These are phyloP conservation scores for Sonneratia caseolaris DNA, from an alignment of 345 rosid genomes.

Conservation along the genomic window DNA sequence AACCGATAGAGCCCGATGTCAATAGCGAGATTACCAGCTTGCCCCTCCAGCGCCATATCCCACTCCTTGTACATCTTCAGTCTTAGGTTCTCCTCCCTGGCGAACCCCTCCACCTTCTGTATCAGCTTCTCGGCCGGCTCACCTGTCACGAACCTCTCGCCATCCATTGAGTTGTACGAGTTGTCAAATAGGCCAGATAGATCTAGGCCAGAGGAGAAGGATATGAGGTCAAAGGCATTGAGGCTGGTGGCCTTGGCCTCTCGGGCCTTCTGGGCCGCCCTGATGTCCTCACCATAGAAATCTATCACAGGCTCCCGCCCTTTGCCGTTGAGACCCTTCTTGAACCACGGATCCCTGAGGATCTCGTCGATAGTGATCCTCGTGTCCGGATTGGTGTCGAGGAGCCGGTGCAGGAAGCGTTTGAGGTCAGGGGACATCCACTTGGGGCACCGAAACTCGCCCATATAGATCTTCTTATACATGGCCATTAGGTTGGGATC, in stretches of 20 bases:
- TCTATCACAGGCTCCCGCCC: slow-evolving; percentile 15
- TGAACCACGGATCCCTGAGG: slow-evolving; percentile 71
- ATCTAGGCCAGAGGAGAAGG: slow-evolving; percentile 75
- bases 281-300: slow-evolving; percentile 26
- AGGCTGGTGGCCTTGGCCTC: slow-evolving; percentile 19
- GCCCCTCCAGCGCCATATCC: slow-evolving; percentile 58
- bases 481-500: slow-evolving; percentile 83
- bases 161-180: slow-evolving; percentile 20
- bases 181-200: slow-evolving; percentile 54
- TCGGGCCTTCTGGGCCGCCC: slow-evolving; percentile 2
- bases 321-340: slow-evolving; percentile 21
- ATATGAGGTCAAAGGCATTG: slow-evolving; percentile 83
- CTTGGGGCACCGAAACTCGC: slow-evolving; percentile 68
- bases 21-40: slow-evolving; percentile 32
- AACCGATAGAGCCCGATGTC: slow-evolving; percentile 40
- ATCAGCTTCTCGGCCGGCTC: slow-evolving; percentile 46
- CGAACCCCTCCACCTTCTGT: slow-evolving; percentile 44
- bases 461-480: slow-evolving; percentile 78
- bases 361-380: slow-evolving; percentile 75
- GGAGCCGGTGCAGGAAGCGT: slow-evolving; percentile 57
- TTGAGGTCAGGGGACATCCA: slow-evolving; percentile 75
- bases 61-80: slow-evolving; percentile 39
- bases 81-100: slow-evolving; percentile 33
- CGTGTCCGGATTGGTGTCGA: slow-evolving; percentile 63
- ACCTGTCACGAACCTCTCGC: slow-evolving; percentile 42